These are phyloP conservation scores for Verbascum thapsus DNA, from an alignment of 257 asterid species.

Conservation along the genomic window DNA sequence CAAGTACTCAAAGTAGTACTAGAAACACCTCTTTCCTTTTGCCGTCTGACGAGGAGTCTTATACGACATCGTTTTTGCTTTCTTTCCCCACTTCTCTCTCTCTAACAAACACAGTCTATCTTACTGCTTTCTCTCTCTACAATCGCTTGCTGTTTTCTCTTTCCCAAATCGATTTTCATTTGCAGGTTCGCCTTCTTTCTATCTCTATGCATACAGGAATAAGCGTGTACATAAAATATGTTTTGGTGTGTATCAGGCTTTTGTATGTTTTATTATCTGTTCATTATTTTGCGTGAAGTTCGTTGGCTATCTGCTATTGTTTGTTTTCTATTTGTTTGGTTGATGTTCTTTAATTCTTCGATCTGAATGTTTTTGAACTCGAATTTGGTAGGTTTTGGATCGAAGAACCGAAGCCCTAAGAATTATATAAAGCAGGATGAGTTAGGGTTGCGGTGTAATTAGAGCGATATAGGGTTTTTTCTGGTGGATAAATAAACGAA, in stretches of 20 bases:
- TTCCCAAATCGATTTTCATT: slow-evolving; percentile 24
- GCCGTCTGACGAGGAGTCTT: slow-evolving; percentile 29
- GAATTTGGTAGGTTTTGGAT: slow-evolving; percentile 34
- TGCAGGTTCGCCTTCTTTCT: slow-evolving; percentile 26
- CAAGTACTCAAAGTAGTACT: slow-evolving; percentile 16
- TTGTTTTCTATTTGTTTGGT: slow-evolving; percentile 20
- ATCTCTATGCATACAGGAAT: not conserved
- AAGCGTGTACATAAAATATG: no score
- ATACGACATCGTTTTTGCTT: slow-evolving; percentile 32
- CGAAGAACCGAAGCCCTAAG: slow-evolving; percentile 35
- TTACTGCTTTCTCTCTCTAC: slow-evolving; percentile 35
- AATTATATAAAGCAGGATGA: slow-evolving; percentile 16
- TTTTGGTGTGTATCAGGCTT: not conserved
- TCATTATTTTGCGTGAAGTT: not conserved
- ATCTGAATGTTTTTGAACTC: slow-evolving; percentile 29
- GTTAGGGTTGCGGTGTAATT: slow-evolving; percentile 21
- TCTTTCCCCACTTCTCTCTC: slow-evolving; percentile 6
- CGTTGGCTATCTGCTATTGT: not conserved
- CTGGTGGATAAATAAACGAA: not conserved
- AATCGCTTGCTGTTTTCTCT: slow-evolving; percentile 9
- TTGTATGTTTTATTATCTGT: not conserved
- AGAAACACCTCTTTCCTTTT: slow-evolving; percentile 24
- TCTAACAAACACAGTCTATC: slow-evolving; percentile 28
- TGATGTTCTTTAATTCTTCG: slow-evolving; percentile 24
- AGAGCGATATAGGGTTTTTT: slow-evolving; percentile 35